phyloP scores from a whole-genome alignment of 371 early-diverging fungal species.

The Dichotomocladium elegans region DNA sequence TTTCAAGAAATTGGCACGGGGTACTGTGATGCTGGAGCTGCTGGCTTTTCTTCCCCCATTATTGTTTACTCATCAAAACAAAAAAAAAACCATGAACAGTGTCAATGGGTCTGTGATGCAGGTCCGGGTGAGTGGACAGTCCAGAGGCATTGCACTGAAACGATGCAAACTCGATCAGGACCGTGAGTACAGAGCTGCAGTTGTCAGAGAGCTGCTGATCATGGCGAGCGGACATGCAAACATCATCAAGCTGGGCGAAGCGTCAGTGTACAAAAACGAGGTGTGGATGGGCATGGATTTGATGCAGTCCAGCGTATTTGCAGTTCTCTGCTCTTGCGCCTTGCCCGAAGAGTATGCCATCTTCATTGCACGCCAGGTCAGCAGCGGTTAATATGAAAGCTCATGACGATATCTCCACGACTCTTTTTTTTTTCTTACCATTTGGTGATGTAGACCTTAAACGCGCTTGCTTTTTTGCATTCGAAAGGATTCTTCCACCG shows the following conservation, averaged over 20 bases:
- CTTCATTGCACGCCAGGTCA: conserved; percentile 31
- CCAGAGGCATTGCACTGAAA: conserved; percentile 37
- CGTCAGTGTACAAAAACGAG: conserved; percentile 34
- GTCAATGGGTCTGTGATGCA: conserved; percentile 49
- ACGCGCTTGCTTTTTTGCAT: conserved; percentile 90
- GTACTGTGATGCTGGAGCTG: conserved; percentile 20
- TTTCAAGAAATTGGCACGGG: conserved; percentile 52
- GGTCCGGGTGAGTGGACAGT: conserved; percentile 27
- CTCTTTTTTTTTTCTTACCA: too few relatives aligned
- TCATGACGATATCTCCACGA: too few relatives aligned
- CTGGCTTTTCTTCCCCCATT: background rate
- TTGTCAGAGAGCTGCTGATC: conserved; percentile 38
- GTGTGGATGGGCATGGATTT: conserved; percentile 50
- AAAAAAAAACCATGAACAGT: conserved; percentile 13
- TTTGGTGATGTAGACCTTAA: too few relatives aligned
- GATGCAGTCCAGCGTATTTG: conserved; percentile 46
- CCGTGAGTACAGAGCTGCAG: conserved; percentile 40
- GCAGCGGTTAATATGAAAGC: too few relatives aligned
- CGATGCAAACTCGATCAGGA: conserved; percentile 42
- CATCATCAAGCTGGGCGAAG: conserved; percentile 37
- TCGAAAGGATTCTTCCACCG: conserved; percentile 93
- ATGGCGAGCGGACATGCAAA: conserved; percentile 41
- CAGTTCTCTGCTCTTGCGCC: conserved; percentile 41
- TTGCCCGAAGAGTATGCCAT: conserved; percentile 42
- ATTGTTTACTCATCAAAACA: too few relatives aligned